phyloP scores from a whole-genome alignment of 768 basidiomycete genomes.

The Collybia sp. region DNA sequence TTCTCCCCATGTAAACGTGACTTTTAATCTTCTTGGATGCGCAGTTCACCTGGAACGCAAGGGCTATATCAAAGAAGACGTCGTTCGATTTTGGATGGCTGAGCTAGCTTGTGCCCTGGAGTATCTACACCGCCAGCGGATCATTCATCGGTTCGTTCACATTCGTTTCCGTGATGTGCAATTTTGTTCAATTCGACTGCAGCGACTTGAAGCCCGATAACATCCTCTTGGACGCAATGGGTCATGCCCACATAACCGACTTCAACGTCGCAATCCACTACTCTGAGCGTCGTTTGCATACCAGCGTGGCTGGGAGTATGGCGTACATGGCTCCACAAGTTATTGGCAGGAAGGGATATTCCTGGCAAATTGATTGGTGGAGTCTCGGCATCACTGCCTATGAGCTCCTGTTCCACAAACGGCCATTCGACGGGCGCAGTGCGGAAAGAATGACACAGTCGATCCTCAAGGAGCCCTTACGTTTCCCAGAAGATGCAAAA shows the following conservation, averaged over 20 bases:
- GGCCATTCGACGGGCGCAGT: constrained; percentile 89
- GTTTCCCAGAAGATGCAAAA: constrained; percentile 67
- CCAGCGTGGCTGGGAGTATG: constrained; percentile 96
- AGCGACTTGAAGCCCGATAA: constrained; percentile 98
- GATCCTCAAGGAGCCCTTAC: constrained; percentile 76
- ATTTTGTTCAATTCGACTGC: constrained; percentile 7
- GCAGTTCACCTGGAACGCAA: constrained; percentile 82
- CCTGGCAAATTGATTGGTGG: constrained; percentile 95
- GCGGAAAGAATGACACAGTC: constrained; percentile 85
- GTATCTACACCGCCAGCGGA: constrained; percentile 88
- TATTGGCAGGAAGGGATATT: constrained; percentile 87
- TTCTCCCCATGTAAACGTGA: constrained; percentile 3
- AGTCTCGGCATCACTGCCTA: constrained; percentile 87
- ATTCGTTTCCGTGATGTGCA: neutral
- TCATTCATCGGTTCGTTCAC: constrained; percentile 87
- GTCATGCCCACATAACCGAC: constrained; percentile 96
- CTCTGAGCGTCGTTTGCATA: constrained; percentile 82
- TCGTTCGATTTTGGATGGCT: constrained; percentile 84
- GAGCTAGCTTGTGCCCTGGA: constrained; percentile 82
- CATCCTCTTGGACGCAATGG: constrained; percentile 87
- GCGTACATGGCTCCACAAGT: constrained; percentile 99
- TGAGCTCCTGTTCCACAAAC: constrained; percentile 78
- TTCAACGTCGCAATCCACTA: constrained; percentile 99
- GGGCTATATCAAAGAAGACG: constrained; percentile 60
- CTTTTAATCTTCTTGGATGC: neutral